Conservation (phyloP, 176 grass and related monocot species). For the sorghum (Sorghum bicolor) region Sorghum_bicolor_NCBIv3 NC_012870.2:72192501-72193000, state of each 20-base stretch:
- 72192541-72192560: conserved; percentile 85
- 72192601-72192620: conserved; percentile 73
- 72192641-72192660: conserved; percentile 98
- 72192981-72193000: conserved; percentile 53
- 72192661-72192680: conserved; percentile 29
- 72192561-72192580: conserved; percentile 81
- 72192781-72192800: conserved; percentile 89
- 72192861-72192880: conserved; percentile 61
- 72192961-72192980: conserved; percentile 36
- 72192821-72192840: conserved; percentile 93
- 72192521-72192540: conserved; percentile 84
- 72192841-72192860: conserved; percentile 92
- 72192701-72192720: conserved; percentile 12
- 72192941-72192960: conserved; percentile 39
- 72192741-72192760: conserved; percentile 95
- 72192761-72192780: conserved; percentile 91
- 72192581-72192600: conserved; percentile 76
- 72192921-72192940: conserved; percentile 37
- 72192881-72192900: conserved; percentile 40
- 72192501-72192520: conserved; percentile 16
- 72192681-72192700: neutral
- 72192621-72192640: conserved; percentile 96
- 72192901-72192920: conserved; percentile 25
- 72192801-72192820: conserved; percentile 83
- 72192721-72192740: conserved; percentile 11